Evolutionary conservation across 768 basidiomycete genomes (phyloP).

Genomic region (Psilocybe sp.): DNA sequence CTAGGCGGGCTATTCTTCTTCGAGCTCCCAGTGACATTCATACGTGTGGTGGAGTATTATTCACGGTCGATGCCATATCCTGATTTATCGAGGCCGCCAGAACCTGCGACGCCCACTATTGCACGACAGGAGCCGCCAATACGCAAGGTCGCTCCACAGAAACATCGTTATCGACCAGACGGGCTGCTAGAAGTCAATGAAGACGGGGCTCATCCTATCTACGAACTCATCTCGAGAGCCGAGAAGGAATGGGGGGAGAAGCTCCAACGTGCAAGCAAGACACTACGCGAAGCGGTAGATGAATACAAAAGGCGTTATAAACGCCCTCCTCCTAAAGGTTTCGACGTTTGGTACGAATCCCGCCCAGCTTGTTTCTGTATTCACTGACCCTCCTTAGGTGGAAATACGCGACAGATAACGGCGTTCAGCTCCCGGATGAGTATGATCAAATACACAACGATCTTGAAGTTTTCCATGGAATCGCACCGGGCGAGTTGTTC

Average conservation of each 20-base stretch:
- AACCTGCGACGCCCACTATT: too few relatives aligned
- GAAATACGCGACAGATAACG: conserved; percentile 58
- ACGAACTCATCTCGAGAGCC: conserved; percentile 69
- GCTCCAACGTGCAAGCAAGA: conserved; percentile 69
- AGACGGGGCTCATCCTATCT: conserved; percentile 66
- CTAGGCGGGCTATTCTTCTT: too few relatives aligned
- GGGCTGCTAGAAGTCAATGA: conserved; percentile 39
- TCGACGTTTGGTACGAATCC: conserved; percentile 57
- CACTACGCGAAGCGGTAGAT: conserved; percentile 65
- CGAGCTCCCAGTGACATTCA: too few relatives aligned
- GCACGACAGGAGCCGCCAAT: not conserved
- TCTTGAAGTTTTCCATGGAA: conserved; percentile 80
- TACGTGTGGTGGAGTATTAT: too few relatives aligned
- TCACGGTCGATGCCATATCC: too few relatives aligned
- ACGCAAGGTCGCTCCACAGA: conserved; percentile 13
- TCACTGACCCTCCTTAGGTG: conserved; percentile 22
- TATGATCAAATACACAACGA: conserved; percentile 75
- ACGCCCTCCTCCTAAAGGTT: conserved; percentile 82
- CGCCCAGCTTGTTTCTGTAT: too few relatives aligned
- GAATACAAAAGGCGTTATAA: conserved; percentile 78
- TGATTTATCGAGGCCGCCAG: too few relatives aligned
- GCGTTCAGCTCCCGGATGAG: conserved; percentile 82
- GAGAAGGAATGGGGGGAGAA: conserved; percentile 58
- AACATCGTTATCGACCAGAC: conserved; percentile 32
- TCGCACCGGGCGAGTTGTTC: conserved; percentile 42